Base-by-base conservation (phyloP, 2,329 filamentous ascomycete genomes). In the Xylariales sp. region DNA sequence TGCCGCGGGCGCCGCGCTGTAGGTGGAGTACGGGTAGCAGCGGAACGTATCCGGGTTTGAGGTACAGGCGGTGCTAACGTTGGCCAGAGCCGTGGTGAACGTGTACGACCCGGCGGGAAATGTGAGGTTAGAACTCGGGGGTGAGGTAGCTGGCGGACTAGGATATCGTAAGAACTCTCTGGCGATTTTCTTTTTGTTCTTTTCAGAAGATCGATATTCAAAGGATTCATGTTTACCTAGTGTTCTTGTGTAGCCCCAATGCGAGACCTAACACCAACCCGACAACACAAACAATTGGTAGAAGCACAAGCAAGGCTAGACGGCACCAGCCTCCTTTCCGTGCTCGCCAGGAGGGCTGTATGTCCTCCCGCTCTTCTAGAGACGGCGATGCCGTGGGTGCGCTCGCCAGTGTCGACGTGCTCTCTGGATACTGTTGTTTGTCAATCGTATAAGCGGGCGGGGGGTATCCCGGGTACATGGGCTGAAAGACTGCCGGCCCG, bases 71-170 rank as follows among this genome's bases (percentile, higher is more conserved):
- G 75, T 72, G 13, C 62, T 59, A 3, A 71, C 60, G 5, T 64
- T 71, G 34, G 69, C 63, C 27, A 86, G 72, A 41, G 72, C 73
- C 16, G 78, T 78, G 6, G 71, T 64, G 47, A 86, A 66, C 25
- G 73, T 66, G 56, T 78, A 85, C n/a, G 74, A 69, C 5, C 82
- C 83, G 2, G 72, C 61, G 2, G 82, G 83, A 49, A 84, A 84
- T 15, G n/a, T n/a, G n/a, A n/a, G n/a, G n/a, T n/a, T n/a, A n/a
- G n/a, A n/a, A n/a, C n/a, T n/a, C n/a, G n/a, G n/a, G n/a, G n/a
- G n/a, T n/a, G n/a, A n/a, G n/a, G n/a, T n/a, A n/a, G n/a, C n/a
- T n/a, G n/a, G n/a, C n/a, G n/a, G n/a, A n/a, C n/a, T n/a, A n/a
- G n/a, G n/a, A n/a, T n/a, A n/a, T n/a, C n/a, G n/a, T n/a, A n/a